These are phyloP conservation scores for Apodospora peruviana DNA, from an alignment of 495 filamentous ascomycete genomes.

Conservation along the genomic window DNA sequence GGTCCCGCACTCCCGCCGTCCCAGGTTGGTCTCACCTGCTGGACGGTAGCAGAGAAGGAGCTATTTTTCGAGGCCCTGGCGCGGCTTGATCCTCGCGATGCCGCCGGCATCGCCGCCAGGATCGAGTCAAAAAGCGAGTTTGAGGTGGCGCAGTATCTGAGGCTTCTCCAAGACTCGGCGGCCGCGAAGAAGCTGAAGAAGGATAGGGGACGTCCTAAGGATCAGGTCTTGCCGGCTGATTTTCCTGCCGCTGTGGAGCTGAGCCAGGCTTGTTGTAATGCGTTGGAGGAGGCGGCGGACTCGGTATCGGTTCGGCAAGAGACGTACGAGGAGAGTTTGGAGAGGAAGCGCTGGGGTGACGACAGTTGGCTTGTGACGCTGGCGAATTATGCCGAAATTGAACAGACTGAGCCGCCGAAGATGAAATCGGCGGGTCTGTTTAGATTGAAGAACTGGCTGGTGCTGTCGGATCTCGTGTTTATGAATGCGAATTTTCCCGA, in stretches of 20 bases:
- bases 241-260: conserved; percentile 72
- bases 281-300: conserved; percentile 66
- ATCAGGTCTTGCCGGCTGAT: conserved; percentile 32
- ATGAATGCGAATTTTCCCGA: conserved; percentile 67
- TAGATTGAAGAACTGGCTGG: conserved; percentile 53
- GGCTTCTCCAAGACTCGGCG: conserved; percentile 47
- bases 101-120: conserved; percentile 53
- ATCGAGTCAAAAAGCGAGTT: conserved; percentile 68
- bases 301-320: conserved; percentile 54
- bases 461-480: conserved; percentile 61
- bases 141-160: conserved; percentile 66
- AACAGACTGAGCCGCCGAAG: conserved; percentile 38
- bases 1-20: conserved; percentile 22
- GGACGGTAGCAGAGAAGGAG: conserved; percentile 66
- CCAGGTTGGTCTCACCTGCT: conserved; percentile 62
- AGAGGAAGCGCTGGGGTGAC: conserved; percentile 46
- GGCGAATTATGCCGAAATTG: conserved; percentile 19
- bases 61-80: conserved; percentile 60
- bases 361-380: conserved; percentile 12
- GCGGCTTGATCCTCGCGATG: conserved; percentile 55
- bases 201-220: neutral
- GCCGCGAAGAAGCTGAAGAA: neutral
- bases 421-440: conserved; percentile 47
- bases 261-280: conserved; percentile 53
- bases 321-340: conserved; percentile 45